Percentiles rank a stretch among this genome's conserved stretches.
Conservation (phyloP, 192 early-diverging fungal species). For the Dimargaris verticillata region DNA sequence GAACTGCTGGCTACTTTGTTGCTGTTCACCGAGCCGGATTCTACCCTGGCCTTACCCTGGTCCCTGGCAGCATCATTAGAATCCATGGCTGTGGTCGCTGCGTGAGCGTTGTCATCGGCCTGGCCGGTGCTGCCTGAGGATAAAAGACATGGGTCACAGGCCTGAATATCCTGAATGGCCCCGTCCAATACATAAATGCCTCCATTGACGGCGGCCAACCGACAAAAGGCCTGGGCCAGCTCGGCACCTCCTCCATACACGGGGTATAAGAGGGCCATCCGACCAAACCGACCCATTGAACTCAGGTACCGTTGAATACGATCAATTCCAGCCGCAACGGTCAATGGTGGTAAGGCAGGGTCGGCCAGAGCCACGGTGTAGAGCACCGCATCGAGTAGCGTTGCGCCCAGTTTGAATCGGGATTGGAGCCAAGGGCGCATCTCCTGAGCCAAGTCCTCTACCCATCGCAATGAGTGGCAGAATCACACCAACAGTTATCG, state of each 20-base stretch:
- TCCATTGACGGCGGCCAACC: constrained; percentile 77
- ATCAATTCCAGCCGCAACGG: constrained; percentile 45
- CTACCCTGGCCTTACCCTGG: no score
- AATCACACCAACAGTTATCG: no score
- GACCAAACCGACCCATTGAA: constrained; percentile 75
- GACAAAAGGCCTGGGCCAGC: constrained; percentile 78
- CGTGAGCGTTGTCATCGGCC: no score
- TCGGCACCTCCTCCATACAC: constrained; percentile 84
- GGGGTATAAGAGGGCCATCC: constrained; percentile 60
- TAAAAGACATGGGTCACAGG: no score
- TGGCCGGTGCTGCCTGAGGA: no score
- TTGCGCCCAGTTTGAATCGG: constrained; percentile 47
- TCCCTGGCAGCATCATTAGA: no score
- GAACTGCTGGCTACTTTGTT: no score
- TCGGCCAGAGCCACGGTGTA: constrained; percentile 41
- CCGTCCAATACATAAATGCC: constrained; percentile 73
- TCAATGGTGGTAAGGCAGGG: constrained; percentile 14
- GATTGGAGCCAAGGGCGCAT: no score
- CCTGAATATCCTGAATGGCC: constrained; percentile 18
- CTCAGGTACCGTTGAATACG: constrained; percentile 45
- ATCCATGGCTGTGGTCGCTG: no score
- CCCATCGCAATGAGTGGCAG: no score
- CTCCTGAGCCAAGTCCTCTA: no score
- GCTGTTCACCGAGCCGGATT: no score
- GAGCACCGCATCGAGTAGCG: constrained; percentile 40